These are phyloP conservation scores for Saccharomyces hybrid DNA, from an alignment of 1,139 yeast genomes.

Conservation along the genomic window DNA sequence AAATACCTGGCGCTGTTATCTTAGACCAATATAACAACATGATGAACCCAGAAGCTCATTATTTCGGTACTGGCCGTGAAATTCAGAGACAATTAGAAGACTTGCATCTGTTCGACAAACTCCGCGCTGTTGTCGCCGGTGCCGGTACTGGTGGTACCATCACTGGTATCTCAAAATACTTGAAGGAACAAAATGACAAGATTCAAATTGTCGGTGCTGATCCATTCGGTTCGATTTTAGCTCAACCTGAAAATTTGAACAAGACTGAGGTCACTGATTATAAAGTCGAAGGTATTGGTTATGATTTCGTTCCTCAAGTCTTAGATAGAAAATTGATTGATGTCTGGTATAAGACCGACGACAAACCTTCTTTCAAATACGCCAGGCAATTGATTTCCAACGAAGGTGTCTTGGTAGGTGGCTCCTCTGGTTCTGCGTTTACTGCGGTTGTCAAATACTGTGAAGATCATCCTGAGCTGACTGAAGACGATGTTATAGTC, in stretches of 20 bases:
- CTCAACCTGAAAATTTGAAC: slow-evolving; percentile 72
- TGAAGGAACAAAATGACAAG: slow-evolving; percentile 62
- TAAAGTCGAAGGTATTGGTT: slow-evolving; percentile 88
- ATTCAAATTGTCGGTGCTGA: slow-evolving; percentile 72
- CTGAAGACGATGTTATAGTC: slow-evolving; percentile 69
- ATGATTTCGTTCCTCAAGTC: slow-evolving; percentile 82
- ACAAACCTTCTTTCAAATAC: slow-evolving; percentile 68
- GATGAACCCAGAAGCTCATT: slow-evolving; percentile 80
- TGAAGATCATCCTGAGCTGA: slow-evolving; percentile 49
- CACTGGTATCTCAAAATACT: slow-evolving; percentile 70
- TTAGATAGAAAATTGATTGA: slow-evolving; percentile 62
- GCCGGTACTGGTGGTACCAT: slow-evolving; percentile 93
- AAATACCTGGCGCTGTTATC: slow-evolving; percentile 79
- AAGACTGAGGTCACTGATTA: slow-evolving; percentile 48
- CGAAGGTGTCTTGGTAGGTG: slow-evolving; percentile 86
- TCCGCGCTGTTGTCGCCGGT: slow-evolving; percentile 77
- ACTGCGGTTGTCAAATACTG: slow-evolving; percentile 73
- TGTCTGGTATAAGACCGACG: slow-evolving; percentile 82
- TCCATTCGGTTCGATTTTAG: slow-evolving; percentile 81
- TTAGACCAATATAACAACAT: slow-evolving; percentile 76
- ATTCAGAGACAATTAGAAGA: slow-evolving; percentile 60
- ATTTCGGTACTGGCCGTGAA: slow-evolving; percentile 78
- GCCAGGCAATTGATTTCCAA: slow-evolving; percentile 79
- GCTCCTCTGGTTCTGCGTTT: slow-evolving; percentile 79
- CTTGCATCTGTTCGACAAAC: slow-evolving; percentile 48